Evolutionary conservation across 768 basidiomycete genomes (phyloP).

Genomic region (Boletus pseudopeckii): DNA sequence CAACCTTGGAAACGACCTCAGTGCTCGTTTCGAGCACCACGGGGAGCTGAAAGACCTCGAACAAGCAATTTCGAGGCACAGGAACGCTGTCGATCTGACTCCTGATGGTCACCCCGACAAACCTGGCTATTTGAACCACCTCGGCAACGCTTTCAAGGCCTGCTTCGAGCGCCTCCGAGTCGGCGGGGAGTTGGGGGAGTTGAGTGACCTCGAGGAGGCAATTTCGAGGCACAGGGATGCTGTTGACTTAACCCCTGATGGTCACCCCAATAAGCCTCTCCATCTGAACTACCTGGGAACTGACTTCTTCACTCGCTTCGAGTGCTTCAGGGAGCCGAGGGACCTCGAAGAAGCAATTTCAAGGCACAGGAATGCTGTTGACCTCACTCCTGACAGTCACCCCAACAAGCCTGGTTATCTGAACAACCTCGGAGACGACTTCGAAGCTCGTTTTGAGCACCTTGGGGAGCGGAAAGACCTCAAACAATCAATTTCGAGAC

Average conservation of each 20-base stretch:
- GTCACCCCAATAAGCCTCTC: neutral
- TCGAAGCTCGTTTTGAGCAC: neutral
- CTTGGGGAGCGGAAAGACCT: neutral
- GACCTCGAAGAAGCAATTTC: conserved; percentile 3
- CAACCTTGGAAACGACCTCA: too few relatives aligned
- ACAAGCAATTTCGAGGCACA: neutral
- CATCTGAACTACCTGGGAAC: neutral
- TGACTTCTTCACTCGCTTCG: neutral
- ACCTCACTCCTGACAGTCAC: neutral
- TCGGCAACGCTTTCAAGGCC: neutral
- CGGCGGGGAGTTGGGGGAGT: too few relatives aligned
- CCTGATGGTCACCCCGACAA: conserved; percentile 1
- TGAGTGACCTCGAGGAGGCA: neutral
- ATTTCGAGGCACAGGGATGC: neutral
- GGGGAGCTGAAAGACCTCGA: neutral
- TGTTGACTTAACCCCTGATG: neutral
- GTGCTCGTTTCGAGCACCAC: neutral
- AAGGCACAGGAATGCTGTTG: neutral
- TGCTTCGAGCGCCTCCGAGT: neutral
- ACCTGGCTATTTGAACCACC: neutral
- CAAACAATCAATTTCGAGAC: neutral
- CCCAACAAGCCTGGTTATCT: too few relatives aligned
- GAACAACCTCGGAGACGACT: too few relatives aligned
- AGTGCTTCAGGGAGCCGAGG: neutral
- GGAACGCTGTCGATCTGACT: neutral